Evolutionary conservation across 768 basidiomycete species (phyloP), one percentile per base, ranked within the genome.

Genomic region (Clitopilus hobsonii): DNA sequence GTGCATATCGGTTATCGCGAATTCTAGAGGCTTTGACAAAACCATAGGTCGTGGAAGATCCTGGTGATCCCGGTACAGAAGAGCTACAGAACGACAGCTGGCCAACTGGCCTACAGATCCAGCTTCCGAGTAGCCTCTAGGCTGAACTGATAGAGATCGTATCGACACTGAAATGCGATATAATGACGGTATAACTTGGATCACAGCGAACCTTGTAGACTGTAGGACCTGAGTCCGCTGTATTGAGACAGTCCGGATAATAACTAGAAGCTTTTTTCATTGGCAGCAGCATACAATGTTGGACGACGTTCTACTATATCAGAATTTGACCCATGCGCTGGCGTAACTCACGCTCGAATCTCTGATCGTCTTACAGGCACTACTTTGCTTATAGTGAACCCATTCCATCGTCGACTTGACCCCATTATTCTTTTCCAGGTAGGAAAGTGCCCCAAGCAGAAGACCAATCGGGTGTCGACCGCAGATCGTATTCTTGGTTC

Each of bases 341-440:
- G 94, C 95, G 66, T 99, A 99, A 69, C 94, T 96, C 20, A 99
- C 97, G 65, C 96, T 98, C 28, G 89, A 91, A 68, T 94, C 91
- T 48, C 75, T 71, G 53, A 89, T 64, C 16, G 71, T 82, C 59
- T 74, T 60, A 64, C 91, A 94, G 54, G 79, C 75, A 64, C 85
- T 89, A 66, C 94, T 98, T 71, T 98, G 96, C 66, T 91, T 94
- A 69, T 99, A 99, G 60, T 87, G 76, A 22, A 97, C 91, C 85
- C 93, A 99, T 59, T 84, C 83, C 51, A 94, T 67, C 22, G 69
- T 74, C 0, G 76, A 64, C 47, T 68, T 66, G 1, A 62, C 59
- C 5, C 47, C 67, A 54, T 64, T 65, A 26, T 71, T 68, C 49
- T 72, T 70, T 67, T 85, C 82, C 55, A 95, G 65, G 3, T 69